These are phyloP conservation scores for Helotiales sp. DNA, from an alignment of 2,329 filamentous ascomycete genomes.

Conservation along the genomic window DNA sequence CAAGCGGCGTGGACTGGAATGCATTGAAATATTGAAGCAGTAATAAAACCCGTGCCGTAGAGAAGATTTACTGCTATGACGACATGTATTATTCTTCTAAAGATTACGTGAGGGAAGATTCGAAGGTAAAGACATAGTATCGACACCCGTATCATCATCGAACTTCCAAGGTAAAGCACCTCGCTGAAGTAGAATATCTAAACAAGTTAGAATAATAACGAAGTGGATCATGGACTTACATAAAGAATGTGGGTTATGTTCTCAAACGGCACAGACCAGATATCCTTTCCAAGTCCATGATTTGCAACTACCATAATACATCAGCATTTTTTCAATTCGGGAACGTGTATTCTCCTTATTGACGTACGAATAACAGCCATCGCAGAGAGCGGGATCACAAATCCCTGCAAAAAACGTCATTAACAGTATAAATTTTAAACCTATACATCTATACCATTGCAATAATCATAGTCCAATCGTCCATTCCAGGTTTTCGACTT, in stretches of 20 bases:
- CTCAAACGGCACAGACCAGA: neutral
- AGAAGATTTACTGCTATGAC: constrained; percentile 18
- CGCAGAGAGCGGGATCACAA: constrained; percentile 1
- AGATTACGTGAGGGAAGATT: constrained; percentile 26
- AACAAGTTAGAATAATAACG: neutral
- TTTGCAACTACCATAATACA: neutral
- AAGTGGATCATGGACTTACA: neutral
- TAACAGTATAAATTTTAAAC: neutral
- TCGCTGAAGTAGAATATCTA: constrained; percentile 30
- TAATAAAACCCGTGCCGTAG: constrained; percentile 23
- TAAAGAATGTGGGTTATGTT: constrained; percentile 4
- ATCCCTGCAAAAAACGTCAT: neutral
- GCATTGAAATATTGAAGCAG: constrained; percentile 48
- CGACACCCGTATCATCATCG: constrained; percentile 24
- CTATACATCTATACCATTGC: neutral
- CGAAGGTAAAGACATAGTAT: constrained; percentile 32
- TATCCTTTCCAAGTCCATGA: neutral
- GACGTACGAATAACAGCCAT: neutral
- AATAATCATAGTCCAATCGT: neutral
- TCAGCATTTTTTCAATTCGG: neutral
- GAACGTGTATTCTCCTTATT: constrained; percentile 1
- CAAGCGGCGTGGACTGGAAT: constrained; percentile 58
- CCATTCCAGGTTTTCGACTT: constrained; percentile 6
- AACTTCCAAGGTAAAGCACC: constrained; percentile 27
- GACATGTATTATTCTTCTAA: constrained; percentile 17